Conservation (phyloP, 371 early-diverging fungal species). For the Coemansia sp. region DNA sequence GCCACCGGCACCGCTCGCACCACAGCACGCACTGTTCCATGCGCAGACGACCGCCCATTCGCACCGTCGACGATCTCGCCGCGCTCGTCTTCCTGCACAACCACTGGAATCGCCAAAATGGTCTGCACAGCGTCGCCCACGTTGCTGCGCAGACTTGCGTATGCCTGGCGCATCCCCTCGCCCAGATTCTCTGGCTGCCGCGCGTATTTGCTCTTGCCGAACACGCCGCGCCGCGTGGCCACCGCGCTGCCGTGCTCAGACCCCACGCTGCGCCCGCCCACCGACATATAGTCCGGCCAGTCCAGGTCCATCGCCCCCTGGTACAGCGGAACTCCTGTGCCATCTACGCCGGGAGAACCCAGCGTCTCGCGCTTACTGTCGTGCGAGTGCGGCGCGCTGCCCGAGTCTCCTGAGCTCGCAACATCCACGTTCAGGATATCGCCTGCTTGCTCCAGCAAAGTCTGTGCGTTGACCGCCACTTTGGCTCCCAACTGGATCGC, state of each 20-base stretch:
- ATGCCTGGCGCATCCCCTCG: slow-evolving; percentile 84
- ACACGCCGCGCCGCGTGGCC: slow-evolving; percentile 26
- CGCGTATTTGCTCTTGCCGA: slow-evolving; percentile 70
- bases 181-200: slow-evolving; percentile 79
- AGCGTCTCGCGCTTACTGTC: slow-evolving; percentile 28
- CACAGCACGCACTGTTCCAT: slow-evolving; percentile 71
- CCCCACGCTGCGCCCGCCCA: slow-evolving; percentile 32
- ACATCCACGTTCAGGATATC: slow-evolving; percentile 61
- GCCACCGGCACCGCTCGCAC: slow-evolving; percentile 91
- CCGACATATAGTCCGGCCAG: slow-evolving; percentile 47
- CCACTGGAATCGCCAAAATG: slow-evolving; percentile 85
- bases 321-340: background rate
- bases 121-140: slow-evolving; percentile 80
- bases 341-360: slow-evolving; percentile 10
- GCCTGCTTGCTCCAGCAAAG: slow-evolving; percentile 87
- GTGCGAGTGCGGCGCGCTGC: slow-evolving; percentile 44
- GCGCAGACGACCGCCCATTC: slow-evolving; percentile 34
- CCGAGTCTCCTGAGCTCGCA: slow-evolving; percentile 30
- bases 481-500: slow-evolving; percentile 84
- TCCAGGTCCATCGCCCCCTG: slow-evolving; percentile 31
- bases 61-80: slow-evolving; percentile 16
- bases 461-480: slow-evolving; percentile 87
- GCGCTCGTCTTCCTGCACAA: slow-evolving; percentile 62
- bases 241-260: slow-evolving; percentile 6
- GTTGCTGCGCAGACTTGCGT: slow-evolving; percentile 72